These are phyloP conservation scores for Kalmusia sp. DNA, from an alignment of 2,329 filamentous ascomycete genomes.

Conservation along the genomic window DNA sequence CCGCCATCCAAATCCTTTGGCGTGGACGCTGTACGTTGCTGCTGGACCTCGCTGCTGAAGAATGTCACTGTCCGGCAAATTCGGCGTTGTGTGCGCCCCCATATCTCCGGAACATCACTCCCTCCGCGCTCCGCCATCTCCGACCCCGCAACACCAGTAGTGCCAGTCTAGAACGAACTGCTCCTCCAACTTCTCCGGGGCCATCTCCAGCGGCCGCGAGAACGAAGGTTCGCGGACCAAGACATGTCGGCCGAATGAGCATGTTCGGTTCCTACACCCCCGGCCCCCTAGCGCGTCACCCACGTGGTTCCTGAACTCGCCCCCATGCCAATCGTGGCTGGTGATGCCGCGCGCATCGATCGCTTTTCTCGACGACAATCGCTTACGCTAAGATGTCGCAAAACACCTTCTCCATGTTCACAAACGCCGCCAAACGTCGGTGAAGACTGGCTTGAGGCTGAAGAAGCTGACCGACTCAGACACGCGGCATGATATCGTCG, in stretches of 20 bases:
- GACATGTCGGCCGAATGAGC: neutral
- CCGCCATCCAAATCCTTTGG: no score
- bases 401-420: neutral
- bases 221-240: no score
- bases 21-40: neutral
- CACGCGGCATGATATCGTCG: no score
- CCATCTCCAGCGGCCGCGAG: no score
- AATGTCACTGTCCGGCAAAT: neutral
- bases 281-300: neutral
- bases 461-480: neutral
- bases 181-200: no score
- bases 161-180: no score
- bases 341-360: neutral
- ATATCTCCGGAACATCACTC: neutral
- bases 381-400: neutral
- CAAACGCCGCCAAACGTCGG: neutral
- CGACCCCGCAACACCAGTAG: neutral
- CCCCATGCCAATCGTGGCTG: slow-evolving; percentile 5
- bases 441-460: slow-evolving; percentile 1
- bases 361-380: slow-evolving; percentile 4
- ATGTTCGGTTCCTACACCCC: neutral
- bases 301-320: neutral
- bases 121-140: neutral
- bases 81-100: neutral
- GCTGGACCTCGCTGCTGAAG: neutral